Base-by-base conservation (phyloP, 2,329 filamentous ascomycete species). In the Ophiocordyceps robertsii region DNA sequence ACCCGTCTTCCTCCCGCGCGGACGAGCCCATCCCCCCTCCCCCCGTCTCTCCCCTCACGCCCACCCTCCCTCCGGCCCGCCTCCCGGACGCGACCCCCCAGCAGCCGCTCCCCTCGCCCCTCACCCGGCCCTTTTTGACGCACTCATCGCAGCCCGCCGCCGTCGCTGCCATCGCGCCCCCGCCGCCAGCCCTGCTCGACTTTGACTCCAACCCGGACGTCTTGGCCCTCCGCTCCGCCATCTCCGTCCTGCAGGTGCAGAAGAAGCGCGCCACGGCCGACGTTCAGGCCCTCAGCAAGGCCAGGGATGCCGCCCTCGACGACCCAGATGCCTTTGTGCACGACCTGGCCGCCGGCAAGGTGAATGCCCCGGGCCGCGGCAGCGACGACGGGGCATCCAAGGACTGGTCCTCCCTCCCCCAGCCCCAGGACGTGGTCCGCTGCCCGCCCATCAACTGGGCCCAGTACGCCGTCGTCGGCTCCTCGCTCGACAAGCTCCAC, bases 381-480 rank as follows among this genome's bases (percentile, higher is more conserved):
- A 58, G 61, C 21, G 51, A 52, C 6, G 51, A 56, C 35, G 50
- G 53, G 14, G 58, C 55, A 27, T 55, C 51, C 19, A 52, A 49
- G 29, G 49, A 65, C 3, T 88, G 88, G 66, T 67, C 75, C 3
- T 65, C 65, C 16, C 73, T 95, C 13, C 89, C 89, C 0, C 73
- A 73, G 13, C 78, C 84, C 7, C 90, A 95, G 60, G 84, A 84
- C 51, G 68, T 96, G 1, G 81, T 93, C 24, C 80, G 89, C 35
- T 87, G 82, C 64, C 90, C 90, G 9, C 83, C 86, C 9, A 81
- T 96, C 55, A 95, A 95, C 66, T 96, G 90, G 90, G 77, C 80
- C 12, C 89, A 95, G 57, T 96, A 96, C 60, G 85, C 86, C 52
- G 72, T 95, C n/a, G 79, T 92, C 3, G 89, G 87, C 39, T 58